Percentiles rank a stretch among this genome's conserved stretches.
These are phyloP conservation scores for Termitomyces titanicus DNA, from an alignment of 768 basidiomycete genomes.

Conservation along the genomic window DNA sequence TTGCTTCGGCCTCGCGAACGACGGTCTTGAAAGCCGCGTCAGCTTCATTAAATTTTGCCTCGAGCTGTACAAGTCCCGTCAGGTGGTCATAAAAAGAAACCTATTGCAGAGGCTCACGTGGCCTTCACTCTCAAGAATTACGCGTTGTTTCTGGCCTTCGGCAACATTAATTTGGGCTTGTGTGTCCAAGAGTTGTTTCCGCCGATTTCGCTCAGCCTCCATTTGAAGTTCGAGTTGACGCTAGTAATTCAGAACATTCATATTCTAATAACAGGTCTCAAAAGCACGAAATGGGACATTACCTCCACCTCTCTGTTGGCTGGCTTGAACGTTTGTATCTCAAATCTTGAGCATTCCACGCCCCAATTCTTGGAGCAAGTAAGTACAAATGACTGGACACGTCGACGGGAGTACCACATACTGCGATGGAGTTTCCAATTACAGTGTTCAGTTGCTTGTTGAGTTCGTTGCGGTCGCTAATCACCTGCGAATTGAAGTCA, in stretches of 20 bases:
- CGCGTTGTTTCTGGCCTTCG: conserved; percentile 54
- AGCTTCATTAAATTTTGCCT: conserved; percentile 52
- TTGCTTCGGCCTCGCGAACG: conserved; percentile 49
- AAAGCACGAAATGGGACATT: background rate
- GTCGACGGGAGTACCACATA: conserved; percentile 16
- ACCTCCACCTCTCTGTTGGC: conserved; percentile 60
- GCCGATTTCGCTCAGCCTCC: conserved; percentile 53
- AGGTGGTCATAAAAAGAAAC: background rate
- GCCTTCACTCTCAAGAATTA: conserved; percentile 53
- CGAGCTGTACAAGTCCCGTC: conserved; percentile 25
- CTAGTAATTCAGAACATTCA: conserved; percentile 19
- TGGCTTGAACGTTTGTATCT: conserved; percentile 58
- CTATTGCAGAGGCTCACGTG: conserved; percentile 27
- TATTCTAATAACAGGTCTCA: background rate
- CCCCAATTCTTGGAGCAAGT: conserved; percentile 42
- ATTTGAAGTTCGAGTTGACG: conserved; percentile 60
- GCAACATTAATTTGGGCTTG: conserved; percentile 57
- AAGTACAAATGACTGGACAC: background rate
- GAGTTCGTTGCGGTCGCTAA: conserved; percentile 50
- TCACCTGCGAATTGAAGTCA: conserved; percentile 31
- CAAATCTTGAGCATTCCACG: conserved; percentile 54
- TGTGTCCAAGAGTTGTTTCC: conserved; percentile 55
- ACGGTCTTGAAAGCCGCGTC: conserved; percentile 49
- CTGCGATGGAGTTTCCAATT: conserved; percentile 46
- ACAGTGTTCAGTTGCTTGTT: conserved; percentile 44